Evolutionary conservation across 1,139 yeast genomes (phyloP).

Genomic region (Meyerozyma smithsonii): DNA sequence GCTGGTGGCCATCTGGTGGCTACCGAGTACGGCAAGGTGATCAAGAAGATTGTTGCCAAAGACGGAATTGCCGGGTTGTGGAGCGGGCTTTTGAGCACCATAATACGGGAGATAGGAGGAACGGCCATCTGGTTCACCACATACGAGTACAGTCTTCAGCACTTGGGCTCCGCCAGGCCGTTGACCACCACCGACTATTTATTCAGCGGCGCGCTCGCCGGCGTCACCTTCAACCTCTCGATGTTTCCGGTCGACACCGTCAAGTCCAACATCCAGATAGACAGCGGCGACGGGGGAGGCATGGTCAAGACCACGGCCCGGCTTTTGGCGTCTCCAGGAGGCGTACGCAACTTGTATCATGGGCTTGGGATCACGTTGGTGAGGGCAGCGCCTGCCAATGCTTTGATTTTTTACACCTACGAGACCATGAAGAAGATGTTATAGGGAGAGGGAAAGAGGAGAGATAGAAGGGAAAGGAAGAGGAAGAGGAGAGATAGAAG

Average conservation of each 20-base stretch:
- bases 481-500: no score
- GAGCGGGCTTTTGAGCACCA: conserved; percentile 85
- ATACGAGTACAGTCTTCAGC: conserved; percentile 54
- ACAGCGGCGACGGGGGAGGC: conserved; percentile 29
- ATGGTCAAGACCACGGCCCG: conserved; percentile 26
- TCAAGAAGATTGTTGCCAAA: conserved; percentile 36
- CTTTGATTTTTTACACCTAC: conserved; percentile 76
- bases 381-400: conserved; percentile 88
- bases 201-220: conserved; percentile 82
- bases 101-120: conserved; percentile 81
- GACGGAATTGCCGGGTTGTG: conserved; percentile 61
- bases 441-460: conserved; percentile 9
- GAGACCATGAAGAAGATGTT: conserved; percentile 54
- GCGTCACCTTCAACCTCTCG: conserved; percentile 71
- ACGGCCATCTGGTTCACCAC: conserved; percentile 94
- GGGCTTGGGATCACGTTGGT: conserved; percentile 81
- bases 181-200: conserved; percentile 52
- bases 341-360: conserved; percentile 66
- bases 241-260: conserved; percentile 89
- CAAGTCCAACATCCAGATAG: conserved; percentile 71
- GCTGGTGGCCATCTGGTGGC: conserved; percentile 10
- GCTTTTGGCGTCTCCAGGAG: conserved; percentile 44
- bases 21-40: conserved; percentile 19
- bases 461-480: no score
- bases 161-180: conserved; percentile 21